phyloP scores from a whole-genome alignment of 1,284 basidiomycete genomes.

The Termitomyces sp. region DNA sequence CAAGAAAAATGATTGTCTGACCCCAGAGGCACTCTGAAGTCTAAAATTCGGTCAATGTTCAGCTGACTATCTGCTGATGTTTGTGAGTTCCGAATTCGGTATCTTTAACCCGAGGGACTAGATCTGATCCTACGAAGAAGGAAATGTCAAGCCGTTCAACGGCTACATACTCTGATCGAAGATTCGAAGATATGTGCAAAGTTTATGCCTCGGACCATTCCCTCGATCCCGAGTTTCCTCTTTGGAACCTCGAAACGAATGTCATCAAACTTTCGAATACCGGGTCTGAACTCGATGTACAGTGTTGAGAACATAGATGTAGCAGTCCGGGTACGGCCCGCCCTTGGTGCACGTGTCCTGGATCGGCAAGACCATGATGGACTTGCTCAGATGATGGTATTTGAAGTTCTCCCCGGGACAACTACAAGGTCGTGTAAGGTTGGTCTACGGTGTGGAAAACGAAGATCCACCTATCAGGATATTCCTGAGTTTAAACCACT shows the following conservation, averaged over 20 bases:
- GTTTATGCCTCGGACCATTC: neutral
- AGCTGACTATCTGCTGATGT: slow-evolving; percentile 8
- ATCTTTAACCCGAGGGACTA: slow-evolving; percentile 12
- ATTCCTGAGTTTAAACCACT: neutral
- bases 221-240: neutral
- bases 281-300: too few relatives aligned
- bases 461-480: neutral
- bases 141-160: slow-evolving; percentile 3
- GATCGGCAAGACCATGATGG: neutral
- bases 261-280: neutral
- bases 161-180: slow-evolving; percentile 1
- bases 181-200: neutral
- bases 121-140: slow-evolving; percentile 3
- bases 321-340: neutral
- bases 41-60: neutral
- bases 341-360: neutral
- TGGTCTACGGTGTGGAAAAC: neutral
- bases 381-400: too few relatives aligned
- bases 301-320: neutral
- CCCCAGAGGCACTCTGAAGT: slow-evolving; percentile 4
- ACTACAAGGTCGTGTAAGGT: neutral
- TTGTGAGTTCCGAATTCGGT: slow-evolving; percentile 8
- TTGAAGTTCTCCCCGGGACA: neutral
- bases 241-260: neutral
- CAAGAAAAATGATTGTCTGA: too few relatives aligned